phyloP scores from a whole-genome alignment of 2,329 filamentous ascomycete genomes.

The Metarhizium brunneum region DNA sequence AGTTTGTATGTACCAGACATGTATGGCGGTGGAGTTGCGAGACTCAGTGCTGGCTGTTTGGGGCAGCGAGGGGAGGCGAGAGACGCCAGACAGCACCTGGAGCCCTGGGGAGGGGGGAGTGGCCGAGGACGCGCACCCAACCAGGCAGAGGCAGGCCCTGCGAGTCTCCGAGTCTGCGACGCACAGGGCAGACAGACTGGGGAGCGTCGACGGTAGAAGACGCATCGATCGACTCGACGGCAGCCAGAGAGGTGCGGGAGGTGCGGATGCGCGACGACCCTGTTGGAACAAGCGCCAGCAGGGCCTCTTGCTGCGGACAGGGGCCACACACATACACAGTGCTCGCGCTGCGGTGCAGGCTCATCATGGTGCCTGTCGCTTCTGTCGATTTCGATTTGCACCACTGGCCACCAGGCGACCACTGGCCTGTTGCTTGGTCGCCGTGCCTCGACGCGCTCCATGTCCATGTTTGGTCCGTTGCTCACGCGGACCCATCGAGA shows the following conservation, averaged over 20 bases:
- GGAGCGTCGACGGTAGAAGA: too few relatives aligned
- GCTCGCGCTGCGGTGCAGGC: not conserved
- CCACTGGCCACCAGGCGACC: too few relatives aligned
- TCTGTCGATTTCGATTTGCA: not conserved
- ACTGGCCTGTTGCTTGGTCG: too few relatives aligned
- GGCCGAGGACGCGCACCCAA: too few relatives aligned
- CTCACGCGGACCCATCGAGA: not conserved
- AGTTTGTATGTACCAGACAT: constrained; percentile 8
- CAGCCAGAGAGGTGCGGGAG: too few relatives aligned
- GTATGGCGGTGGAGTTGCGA: constrained; percentile 7
- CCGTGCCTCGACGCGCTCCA: too few relatives aligned
- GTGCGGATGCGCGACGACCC: not conserved
- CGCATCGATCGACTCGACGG: too few relatives aligned
- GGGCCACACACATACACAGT: not conserved
- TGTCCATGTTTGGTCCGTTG: too few relatives aligned
- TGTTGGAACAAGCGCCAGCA: not conserved
- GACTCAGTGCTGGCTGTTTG: not conserved
- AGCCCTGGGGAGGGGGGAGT: not conserved
- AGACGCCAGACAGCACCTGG: not conserved
- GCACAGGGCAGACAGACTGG: too few relatives aligned
- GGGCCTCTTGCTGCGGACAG: not conserved
- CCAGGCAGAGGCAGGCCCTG: too few relatives aligned
- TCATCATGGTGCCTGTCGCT: not conserved
- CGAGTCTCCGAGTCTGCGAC: too few relatives aligned
- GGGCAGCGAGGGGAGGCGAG: not conserved